Base-by-base conservation (phyloP, 306 rosid species). In the Glycine latifolia region DNA sequence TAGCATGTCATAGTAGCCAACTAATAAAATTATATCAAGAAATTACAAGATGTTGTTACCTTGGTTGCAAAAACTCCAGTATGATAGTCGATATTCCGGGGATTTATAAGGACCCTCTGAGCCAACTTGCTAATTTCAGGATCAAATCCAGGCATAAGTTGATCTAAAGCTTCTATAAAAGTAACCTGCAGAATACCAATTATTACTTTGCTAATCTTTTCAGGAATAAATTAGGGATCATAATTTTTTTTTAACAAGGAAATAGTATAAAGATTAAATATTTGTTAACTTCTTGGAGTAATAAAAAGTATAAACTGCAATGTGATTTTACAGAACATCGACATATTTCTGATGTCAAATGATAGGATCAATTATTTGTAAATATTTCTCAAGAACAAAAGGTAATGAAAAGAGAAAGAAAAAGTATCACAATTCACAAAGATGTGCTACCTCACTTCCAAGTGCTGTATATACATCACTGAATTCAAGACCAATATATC, bases 121-220 rank as follows among this genome's bases (percentile, higher is more conserved):
- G 99, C 99, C 84, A 95, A 88, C 86, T 95, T 95, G 85, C 99
- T 90, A 67, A 95, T 95, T 90, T 95, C 99, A 35, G 99, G 99
- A 89, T 95, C 99, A 93, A 95, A 95, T 81, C 99, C 99, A 79
- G 99, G 99, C 99, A 95, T 93, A 61, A 95, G 98, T 91, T 93
- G 99, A 87, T 93, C 98, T 73, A 95, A 86, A 82, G 99, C 99
- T 87, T 95, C 99, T 71, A 95, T 48, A 77, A 95, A 95, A 67
- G 99, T 95, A 87, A 95, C 99, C 99, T 95, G 84, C 81, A 89
- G 75, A 80, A 77, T 65, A 79, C 12, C 82, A 73, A 66, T 78
- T 56, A 67, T 65, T 79, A 79, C 80, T 68, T 82, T 61, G 16
- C 46, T 52, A 69, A 37, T 39, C 13, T 53, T 43, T 76, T 58